Conservation (phyloP, 1,284 basidiomycete genomes). For the Ganoderma sinense region DNA sequence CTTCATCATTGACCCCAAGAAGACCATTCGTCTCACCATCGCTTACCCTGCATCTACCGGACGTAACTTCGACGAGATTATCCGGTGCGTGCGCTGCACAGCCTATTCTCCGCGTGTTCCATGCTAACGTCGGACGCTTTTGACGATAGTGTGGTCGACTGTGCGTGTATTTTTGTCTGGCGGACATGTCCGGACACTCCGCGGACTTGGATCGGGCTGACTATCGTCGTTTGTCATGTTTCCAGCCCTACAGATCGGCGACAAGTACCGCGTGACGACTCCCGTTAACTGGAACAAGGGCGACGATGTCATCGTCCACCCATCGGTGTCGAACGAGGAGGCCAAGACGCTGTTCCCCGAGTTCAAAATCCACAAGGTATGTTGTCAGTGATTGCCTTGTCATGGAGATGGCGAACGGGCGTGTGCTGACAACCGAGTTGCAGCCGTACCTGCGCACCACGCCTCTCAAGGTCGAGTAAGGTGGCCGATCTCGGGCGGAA, state of each 20-base stretch:
- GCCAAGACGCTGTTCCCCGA: constrained; percentile 89
- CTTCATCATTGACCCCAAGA: constrained; percentile 93
- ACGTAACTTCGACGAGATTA: constrained; percentile 87
- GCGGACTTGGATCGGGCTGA: constrained; percentile 10
- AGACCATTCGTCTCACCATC: constrained; percentile 89
- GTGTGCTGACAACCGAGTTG: constrained; percentile 8
- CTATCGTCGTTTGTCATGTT: constrained; percentile 11
- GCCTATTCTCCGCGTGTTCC: constrained; percentile 14
- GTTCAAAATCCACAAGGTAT: constrained; percentile 71
- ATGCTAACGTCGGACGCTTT: constrained; percentile 15
- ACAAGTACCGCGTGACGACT: constrained; percentile 88
- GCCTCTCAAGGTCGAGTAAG: constrained; percentile 59
- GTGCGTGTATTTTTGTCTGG: constrained; percentile 41
- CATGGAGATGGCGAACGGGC: not conserved
- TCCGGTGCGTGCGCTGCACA: constrained; percentile 61
- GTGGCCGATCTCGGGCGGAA: constrained; percentile 3
- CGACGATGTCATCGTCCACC: constrained; percentile 95
- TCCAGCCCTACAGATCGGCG: constrained; percentile 88
- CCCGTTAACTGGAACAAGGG: constrained; percentile 96
- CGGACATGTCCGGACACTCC: not conserved
- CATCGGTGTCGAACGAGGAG: constrained; percentile 86
- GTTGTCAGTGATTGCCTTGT: constrained; percentile 29
- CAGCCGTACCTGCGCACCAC: constrained; percentile 84
- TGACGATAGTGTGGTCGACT: constrained; percentile 66
- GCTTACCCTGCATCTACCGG: constrained; percentile 91